These are phyloP conservation scores for Leccinum imitatum DNA, from an alignment of 768 basidiomycete species.

Conservation along the genomic window DNA sequence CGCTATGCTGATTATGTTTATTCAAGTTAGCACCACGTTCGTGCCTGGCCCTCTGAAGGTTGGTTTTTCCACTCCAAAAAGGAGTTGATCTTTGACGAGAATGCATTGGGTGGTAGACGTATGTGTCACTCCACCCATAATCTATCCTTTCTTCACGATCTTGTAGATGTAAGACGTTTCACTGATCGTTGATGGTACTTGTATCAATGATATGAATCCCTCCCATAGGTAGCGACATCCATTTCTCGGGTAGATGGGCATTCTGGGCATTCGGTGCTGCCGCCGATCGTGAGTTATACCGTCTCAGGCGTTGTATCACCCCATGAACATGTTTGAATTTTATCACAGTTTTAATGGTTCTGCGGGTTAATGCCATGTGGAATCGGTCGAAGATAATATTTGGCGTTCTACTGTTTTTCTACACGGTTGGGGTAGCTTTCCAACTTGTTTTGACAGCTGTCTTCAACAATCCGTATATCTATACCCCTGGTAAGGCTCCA, in stretches of 20 bases:
- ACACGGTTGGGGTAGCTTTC: background rate
- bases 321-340: background rate
- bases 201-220: background rate
- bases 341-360: background rate
- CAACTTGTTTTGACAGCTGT: background rate
- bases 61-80: background rate
- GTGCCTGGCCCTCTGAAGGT: background rate
- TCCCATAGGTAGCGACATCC: background rate
- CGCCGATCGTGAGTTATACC: background rate
- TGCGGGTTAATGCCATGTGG: background rate
- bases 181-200: background rate
- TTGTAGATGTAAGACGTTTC: background rate
- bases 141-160: background rate
- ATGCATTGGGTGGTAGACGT: background rate
- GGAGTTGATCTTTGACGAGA: background rate
- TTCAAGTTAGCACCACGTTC: background rate
- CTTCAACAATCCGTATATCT: background rate
- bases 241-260: background rate
- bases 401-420: background rate
- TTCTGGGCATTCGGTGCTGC: background rate
- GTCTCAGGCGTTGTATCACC: background rate
- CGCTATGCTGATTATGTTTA: background rate
- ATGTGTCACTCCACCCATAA: background rate
- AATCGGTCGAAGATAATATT: background rate
- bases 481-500: background rate